Evolutionary conservation across 345 rosid genomes (phyloP).

Genomic region (Eucalyptus sp.): DNA sequence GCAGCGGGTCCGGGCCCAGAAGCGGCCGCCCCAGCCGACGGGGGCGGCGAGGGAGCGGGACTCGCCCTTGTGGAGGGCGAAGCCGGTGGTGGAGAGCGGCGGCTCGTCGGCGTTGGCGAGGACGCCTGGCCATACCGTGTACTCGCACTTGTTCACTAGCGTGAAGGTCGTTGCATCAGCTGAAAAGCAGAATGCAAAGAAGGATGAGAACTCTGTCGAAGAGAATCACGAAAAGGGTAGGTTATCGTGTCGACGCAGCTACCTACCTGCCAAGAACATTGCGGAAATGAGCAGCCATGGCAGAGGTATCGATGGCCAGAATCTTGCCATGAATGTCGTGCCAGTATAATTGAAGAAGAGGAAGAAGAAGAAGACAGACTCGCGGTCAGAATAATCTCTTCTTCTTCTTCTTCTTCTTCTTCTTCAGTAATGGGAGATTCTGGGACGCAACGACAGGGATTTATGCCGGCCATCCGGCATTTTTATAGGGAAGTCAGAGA

Average conservation of each 20-base stretch:
- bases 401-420: not conserved
- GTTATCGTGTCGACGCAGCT: not conserved
- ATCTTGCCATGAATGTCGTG: not conserved
- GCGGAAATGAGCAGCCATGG: not conserved
- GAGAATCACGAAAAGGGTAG: not conserved
- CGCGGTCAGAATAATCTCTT: not conserved
- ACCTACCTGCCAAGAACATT: not conserved
- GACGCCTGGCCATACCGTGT: conserved; percentile 87
- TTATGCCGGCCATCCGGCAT: not conserved
- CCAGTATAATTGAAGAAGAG: not conserved
- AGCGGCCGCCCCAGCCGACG: conserved; percentile 80
- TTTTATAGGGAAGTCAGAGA: not conserved
- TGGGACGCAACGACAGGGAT: not conserved
- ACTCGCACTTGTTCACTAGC: conserved; percentile 52
- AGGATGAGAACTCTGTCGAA: not conserved
- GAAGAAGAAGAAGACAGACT: not conserved
- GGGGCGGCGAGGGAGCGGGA: conserved; percentile 46
- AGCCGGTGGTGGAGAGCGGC: conserved; percentile 69
- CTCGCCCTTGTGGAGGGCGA: conserved; percentile 60
- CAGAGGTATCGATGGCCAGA: not conserved
- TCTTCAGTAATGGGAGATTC: not conserved
- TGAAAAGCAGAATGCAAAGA: conserved; percentile 2
- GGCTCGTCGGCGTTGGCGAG: conserved; percentile 66
- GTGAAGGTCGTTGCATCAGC: conserved; percentile 52
- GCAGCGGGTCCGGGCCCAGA: conserved; percentile 90